phyloP scores from a whole-genome alignment of 768 basidiomycete genomes.

The Lentinula lateritia region DNA sequence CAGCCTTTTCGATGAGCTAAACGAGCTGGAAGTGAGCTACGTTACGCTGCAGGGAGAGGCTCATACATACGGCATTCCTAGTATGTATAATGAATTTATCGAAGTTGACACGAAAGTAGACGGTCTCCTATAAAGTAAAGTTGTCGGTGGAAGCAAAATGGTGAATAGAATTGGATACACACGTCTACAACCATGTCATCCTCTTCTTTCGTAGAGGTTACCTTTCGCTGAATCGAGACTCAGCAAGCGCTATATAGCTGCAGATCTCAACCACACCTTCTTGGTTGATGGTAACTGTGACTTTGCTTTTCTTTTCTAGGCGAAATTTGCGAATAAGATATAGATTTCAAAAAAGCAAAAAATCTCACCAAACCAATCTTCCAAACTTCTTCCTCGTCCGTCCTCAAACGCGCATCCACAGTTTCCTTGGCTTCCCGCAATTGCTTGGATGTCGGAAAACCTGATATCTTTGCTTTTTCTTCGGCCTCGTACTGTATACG shows the following conservation, averaged over 20 bases:
- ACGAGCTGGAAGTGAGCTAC: slow-evolving; percentile 10
- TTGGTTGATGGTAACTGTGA: slow-evolving; percentile 21
- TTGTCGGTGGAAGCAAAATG: slow-evolving; percentile 9
- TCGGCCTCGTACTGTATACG: slow-evolving; percentile 77
- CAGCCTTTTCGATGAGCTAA: slow-evolving; percentile 76
- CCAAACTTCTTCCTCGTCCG: slow-evolving; percentile 72
- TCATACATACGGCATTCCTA: slow-evolving; percentile 66
- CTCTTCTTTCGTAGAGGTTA: slow-evolving; percentile 28
- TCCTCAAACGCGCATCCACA: slow-evolving; percentile 55
- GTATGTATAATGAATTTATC: slow-evolving; percentile 84
- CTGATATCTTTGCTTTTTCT: slow-evolving; percentile 65
- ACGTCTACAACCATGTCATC: slow-evolving; percentile 69
- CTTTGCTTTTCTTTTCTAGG: slow-evolving; percentile 59
- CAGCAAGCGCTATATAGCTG: slow-evolving; percentile 7
- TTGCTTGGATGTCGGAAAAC: slow-evolving; percentile 79
- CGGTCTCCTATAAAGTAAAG: slow-evolving; percentile 42
- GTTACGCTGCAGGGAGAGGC: background rate
- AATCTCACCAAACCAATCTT: slow-evolving; percentile 63
- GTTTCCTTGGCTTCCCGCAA: slow-evolving; percentile 65
- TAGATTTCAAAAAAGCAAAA: background rate
- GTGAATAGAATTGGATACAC: slow-evolving; percentile 20
- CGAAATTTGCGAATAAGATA: slow-evolving; percentile 10
- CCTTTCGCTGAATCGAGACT: slow-evolving; percentile 14
- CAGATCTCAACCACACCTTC: background rate
- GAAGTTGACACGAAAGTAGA: slow-evolving; percentile 85